These are phyloP conservation scores for Ichthyophonus hoferi DNA, from an alignment of 208 protist species.

Conservation along the genomic window DNA sequence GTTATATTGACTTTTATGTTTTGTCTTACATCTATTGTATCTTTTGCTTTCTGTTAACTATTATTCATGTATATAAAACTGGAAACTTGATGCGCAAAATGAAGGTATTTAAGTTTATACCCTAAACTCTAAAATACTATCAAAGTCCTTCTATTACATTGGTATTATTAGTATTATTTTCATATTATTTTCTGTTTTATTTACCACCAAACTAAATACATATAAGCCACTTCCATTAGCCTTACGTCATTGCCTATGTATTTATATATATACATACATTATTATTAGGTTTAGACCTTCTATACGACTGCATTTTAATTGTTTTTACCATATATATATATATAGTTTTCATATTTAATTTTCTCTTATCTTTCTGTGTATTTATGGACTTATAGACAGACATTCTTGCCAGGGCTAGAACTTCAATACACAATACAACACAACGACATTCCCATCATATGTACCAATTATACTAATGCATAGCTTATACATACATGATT, in stretches of 20 bases:
- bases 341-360: neutral
- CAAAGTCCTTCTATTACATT: too few relatives aligned
- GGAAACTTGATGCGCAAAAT: too few relatives aligned
- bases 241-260: neutral
- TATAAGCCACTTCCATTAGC: neutral
- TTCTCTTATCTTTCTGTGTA: neutral
- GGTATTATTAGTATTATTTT: neutral
- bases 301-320: neutral
- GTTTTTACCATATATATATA: neutral
- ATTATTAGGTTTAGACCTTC: neutral
- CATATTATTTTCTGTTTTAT: neutral
- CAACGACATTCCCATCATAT: neutral
- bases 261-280: slow-evolving; percentile 2
- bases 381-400: neutral
- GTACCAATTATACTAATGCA: neutral
- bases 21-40: too few relatives aligned
- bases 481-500: neutral
- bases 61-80: too few relatives aligned
- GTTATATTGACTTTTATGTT: too few relatives aligned
- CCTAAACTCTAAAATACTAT: too few relatives aligned
- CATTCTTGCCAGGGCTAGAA: neutral
- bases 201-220: neutral
- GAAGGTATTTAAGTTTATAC: too few relatives aligned
- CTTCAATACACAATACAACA: neutral
- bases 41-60: too few relatives aligned